phyloP scores from a whole-genome alignment of 192 early-diverging fungal genomes.

The Glomus cerebriforme region DNA sequence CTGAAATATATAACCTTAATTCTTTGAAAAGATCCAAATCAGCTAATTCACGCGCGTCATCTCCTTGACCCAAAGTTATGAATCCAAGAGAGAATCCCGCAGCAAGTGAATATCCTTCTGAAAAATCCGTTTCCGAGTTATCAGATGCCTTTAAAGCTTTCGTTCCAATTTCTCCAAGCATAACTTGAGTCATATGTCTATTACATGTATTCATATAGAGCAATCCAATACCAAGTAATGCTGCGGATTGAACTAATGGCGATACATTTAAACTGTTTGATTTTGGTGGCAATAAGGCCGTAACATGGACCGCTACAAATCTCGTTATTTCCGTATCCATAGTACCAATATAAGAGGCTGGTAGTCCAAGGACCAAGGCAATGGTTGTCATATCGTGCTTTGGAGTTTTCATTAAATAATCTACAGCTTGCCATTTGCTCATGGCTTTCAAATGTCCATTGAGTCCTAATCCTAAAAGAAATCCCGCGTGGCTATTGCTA shows the following conservation, averaged over 20 bases:
- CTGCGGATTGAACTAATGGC: slow-evolving; percentile 62
- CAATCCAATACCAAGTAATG: slow-evolving; percentile 78
- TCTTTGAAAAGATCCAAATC: slow-evolving; percentile 63
- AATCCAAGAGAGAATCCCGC: slow-evolving; percentile 86
- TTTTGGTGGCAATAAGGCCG: slow-evolving; percentile 61
- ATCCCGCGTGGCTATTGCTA: slow-evolving; percentile 70
- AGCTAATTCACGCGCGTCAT: slow-evolving; percentile 46
- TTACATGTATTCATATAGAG: slow-evolving; percentile 69
- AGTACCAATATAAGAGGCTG: slow-evolving; percentile 69
- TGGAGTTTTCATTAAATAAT: slow-evolving; percentile 62
- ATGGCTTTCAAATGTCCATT: slow-evolving; percentile 73
- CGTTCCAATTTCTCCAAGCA: slow-evolving; percentile 68
- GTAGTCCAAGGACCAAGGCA: slow-evolving; percentile 76
- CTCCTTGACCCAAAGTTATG: slow-evolving; percentile 70
- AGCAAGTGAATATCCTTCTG: slow-evolving; percentile 72
- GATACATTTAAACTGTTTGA: slow-evolving; percentile 66
- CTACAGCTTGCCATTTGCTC: slow-evolving; percentile 56
- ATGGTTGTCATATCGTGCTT: slow-evolving; percentile 70
- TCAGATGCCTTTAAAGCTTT: slow-evolving; percentile 31
- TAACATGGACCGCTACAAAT: slow-evolving; percentile 77
- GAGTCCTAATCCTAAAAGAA: slow-evolving; percentile 80
- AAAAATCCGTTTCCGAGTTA: slow-evolving; percentile 35
- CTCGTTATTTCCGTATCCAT: slow-evolving; percentile 64
- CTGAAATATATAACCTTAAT: slow-evolving; percentile 58
- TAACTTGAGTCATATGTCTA: slow-evolving; percentile 70